phyloP scores from a whole-genome alignment of 2,329 filamentous ascomycete genomes.

The Xylaria sp. region DNA sequence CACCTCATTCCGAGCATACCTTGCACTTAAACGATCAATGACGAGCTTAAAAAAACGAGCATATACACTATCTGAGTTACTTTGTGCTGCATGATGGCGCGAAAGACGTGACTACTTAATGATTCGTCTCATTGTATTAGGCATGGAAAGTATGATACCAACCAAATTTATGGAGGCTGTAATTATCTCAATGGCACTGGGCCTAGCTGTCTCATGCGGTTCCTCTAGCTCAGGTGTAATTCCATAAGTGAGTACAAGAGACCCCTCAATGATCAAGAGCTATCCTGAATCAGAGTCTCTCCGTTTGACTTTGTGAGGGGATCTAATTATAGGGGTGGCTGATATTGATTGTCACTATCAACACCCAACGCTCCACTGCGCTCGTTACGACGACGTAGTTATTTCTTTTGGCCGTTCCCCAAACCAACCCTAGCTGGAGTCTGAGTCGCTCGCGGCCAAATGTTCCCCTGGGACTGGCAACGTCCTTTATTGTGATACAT shows the following conservation, averaged over 20 bases:
- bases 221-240: not conserved
- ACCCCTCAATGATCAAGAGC: not conserved
- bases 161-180: not conserved
- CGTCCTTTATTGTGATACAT: not conserved
- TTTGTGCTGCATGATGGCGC: not conserved
- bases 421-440: not conserved
- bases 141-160: not conserved
- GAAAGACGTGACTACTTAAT: not conserved
- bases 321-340: conserved; percentile 4
- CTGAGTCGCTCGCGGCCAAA: not conserved
- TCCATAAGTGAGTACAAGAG: not conserved
- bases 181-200: not conserved
- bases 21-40: not conserved
- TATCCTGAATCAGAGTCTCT: not conserved
- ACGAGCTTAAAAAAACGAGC: not conserved
- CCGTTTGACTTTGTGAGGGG: not conserved
- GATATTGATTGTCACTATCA: not conserved
- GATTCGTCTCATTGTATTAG: not conserved
- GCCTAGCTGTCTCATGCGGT: not conserved
- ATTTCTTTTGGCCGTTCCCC: not conserved
- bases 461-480: not conserved
- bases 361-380: not conserved
- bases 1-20: not conserved
- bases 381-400: not conserved
- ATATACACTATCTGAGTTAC: not conserved